phyloP scores from a whole-genome alignment of 805 yeast genomes.

The Ogataea wickerhamii region DNA sequence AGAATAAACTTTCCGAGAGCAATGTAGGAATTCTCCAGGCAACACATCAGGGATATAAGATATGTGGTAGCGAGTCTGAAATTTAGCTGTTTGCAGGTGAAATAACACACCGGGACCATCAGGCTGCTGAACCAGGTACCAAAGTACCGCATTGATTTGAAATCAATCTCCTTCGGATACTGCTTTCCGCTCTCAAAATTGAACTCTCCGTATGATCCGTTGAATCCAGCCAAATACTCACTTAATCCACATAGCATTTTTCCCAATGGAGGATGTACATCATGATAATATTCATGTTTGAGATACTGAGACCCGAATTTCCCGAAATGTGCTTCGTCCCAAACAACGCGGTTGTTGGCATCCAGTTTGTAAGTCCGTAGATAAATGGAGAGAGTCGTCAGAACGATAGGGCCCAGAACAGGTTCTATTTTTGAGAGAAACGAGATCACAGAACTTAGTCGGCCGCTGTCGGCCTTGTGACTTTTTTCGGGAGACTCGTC shows the following conservation, averaged over 20 bases:
- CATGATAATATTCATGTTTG: slow-evolving; percentile 86
- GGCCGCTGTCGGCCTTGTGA: too few relatives aligned
- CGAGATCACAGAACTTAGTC: background rate
- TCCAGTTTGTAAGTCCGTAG: slow-evolving; percentile 61
- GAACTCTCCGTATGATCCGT: slow-evolving; percentile 54
- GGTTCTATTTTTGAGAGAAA: slow-evolving; percentile 25
- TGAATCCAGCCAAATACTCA: slow-evolving; percentile 81
- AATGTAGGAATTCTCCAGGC: slow-evolving; percentile 65
- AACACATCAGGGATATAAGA: slow-evolving; percentile 58
- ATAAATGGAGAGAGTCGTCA: slow-evolving; percentile 45
- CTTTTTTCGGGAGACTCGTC: background rate
- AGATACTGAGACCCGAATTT: slow-evolving; percentile 92
- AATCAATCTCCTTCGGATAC: slow-evolving; percentile 63
- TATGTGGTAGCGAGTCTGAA: slow-evolving; percentile 49
- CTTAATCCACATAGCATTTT: slow-evolving; percentile 87
- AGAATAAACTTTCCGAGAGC: slow-evolving; percentile 72
- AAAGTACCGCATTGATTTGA: slow-evolving; percentile 63
- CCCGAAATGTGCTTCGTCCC: slow-evolving; percentile 95
- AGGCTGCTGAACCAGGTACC: slow-evolving; percentile 65
- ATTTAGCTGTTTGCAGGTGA: slow-evolving; percentile 59
- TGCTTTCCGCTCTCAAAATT: slow-evolving; percentile 63
- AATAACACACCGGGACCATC: slow-evolving; percentile 69
- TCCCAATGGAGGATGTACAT: slow-evolving; percentile 97
- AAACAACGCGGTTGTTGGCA: slow-evolving; percentile 56
- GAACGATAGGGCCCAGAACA: slow-evolving; percentile 38